Base-by-base conservation (phyloP, 176 grass and related monocot species). In the Aegilops sharonensis region DNA sequence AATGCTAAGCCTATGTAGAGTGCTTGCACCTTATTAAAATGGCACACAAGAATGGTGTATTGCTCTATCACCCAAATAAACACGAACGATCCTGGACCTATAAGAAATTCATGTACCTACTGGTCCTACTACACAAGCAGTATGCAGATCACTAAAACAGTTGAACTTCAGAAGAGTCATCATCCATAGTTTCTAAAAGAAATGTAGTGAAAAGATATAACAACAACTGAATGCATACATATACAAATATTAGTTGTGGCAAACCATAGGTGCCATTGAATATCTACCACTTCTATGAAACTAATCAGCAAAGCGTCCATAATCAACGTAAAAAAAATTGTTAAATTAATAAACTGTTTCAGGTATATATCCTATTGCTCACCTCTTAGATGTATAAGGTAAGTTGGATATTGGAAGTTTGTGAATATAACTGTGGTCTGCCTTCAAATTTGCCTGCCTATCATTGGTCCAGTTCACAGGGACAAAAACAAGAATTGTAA, bases 381-480 rank as follows among this genome's bases (percentile, higher is more conserved):
- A 95, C 96, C 91, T 95, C 45, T 91, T 62, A 40, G 96, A 98
- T 29, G 90, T 88, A 84, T 35, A 63, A 85, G 93, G 91, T 83
- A 98, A 79, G 77, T 98, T 98, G 61, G 93, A 95, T 88, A 98
- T 94, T 9, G 97, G 95, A 29, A 98, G 92, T 37, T 91, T 92
- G 85, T 98, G 94, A 43, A 98, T 91, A 59, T 83, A 14, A 72
- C 77, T 95, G 74, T 80, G 68, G 24, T 88, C 87, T 35, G 89
- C 34, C 1, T 86, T 91, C 42, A 76, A 67, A 42, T 34, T 56
- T 61, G 87, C 57, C 6, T 94, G 90, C 71, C 87, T 81, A 65
- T 82, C 86, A 88, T 92, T 98, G 31, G 92, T 95, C 97, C 90
- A 95, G 68, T 98, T 98, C 64, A 98, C 79, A 66, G 97, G 97